These are phyloP conservation scores for Microdochium nivale DNA, from an alignment of 2,329 filamentous ascomycete species.

Conservation along the genomic window DNA sequence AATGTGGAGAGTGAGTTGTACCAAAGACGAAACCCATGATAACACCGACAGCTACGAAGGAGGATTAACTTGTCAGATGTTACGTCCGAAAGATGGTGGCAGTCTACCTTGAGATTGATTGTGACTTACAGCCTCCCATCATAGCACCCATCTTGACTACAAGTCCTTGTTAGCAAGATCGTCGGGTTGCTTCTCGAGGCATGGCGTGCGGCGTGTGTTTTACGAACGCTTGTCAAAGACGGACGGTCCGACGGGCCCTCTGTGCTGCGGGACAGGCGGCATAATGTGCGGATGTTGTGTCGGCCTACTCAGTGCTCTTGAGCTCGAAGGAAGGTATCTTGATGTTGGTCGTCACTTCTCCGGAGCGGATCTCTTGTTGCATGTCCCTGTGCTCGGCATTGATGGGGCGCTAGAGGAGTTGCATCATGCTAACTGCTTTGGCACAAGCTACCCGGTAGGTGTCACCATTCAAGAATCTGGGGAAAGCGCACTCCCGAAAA, in stretches of 20 bases:
- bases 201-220: conserved; percentile 2
- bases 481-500: not conserved
- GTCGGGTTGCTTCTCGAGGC: not conserved
- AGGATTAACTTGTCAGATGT: conserved; percentile 7
- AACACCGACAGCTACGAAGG: conserved; percentile 68
- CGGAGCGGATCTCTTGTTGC: no score
- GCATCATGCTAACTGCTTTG: not conserved
- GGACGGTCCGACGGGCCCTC: conserved; percentile 47
- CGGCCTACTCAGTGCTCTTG: not conserved
- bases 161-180: conserved; percentile 4
- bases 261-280: conserved; percentile 47
- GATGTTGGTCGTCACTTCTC: no score
- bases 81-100: no score
- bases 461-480: not conserved
- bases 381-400: no score
- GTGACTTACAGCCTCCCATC: conserved; percentile 89
- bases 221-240: conserved; percentile 62
- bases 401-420: not conserved
- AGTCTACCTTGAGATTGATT: not conserved
- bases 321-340: conserved; percentile 3
- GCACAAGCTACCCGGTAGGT: not conserved
- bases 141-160: conserved; percentile 95
- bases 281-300: conserved; percentile 21
- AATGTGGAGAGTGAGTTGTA: conserved; percentile 29
- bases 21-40: conserved; percentile 99